Evolutionary conservation across 305 asterid genomes (phyloP).

Genomic region (Ajuga reptans): DNA sequence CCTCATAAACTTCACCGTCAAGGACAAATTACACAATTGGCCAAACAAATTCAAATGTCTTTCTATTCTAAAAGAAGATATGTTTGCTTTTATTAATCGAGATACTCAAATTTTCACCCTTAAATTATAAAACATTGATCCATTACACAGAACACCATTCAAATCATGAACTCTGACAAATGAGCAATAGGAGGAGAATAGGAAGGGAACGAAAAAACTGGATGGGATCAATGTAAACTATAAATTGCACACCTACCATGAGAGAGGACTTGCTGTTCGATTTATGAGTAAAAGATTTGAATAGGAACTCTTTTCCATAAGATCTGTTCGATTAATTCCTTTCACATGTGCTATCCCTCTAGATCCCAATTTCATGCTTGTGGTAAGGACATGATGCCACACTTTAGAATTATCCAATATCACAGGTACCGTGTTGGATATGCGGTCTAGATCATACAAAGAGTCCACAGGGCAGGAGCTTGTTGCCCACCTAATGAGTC

Average conservation of each 20-base stretch:
- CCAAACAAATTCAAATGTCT: not conserved
- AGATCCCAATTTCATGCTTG: conserved; percentile 86
- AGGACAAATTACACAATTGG: conserved; percentile 1
- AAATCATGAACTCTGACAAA: not conserved
- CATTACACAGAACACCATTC: not conserved
- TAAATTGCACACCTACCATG: conserved; percentile 48
- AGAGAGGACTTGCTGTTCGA: conserved; percentile 82
- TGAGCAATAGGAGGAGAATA: not conserved
- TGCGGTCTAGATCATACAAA: conserved; percentile 72
- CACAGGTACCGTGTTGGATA: conserved; percentile 66
- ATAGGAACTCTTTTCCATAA: conserved; percentile 46
- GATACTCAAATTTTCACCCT: not conserved
- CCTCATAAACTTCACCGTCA: not conserved
- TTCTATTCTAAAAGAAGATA: conserved; percentile 1
- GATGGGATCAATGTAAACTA: not conserved
- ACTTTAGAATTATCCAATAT: conserved; percentile 75
- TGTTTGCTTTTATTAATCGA: not conserved
- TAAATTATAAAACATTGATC: not conserved
- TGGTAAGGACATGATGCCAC: conserved; percentile 78
- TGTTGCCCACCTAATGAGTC: conserved; percentile 61
- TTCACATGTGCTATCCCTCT: conserved; percentile 76
- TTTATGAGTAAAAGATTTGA: conserved; percentile 76
- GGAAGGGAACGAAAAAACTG: conserved; percentile 7
- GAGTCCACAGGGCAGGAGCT: conserved; percentile 70
- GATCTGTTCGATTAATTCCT: conserved; percentile 62